A percentile compares a stretch with the other conserved stretches of the same genome.
phyloP scores from a whole-genome alignment of 2,329 filamentous ascomycete species.

The Ophiognomonia clavigignenti-juglandacearum region DNA sequence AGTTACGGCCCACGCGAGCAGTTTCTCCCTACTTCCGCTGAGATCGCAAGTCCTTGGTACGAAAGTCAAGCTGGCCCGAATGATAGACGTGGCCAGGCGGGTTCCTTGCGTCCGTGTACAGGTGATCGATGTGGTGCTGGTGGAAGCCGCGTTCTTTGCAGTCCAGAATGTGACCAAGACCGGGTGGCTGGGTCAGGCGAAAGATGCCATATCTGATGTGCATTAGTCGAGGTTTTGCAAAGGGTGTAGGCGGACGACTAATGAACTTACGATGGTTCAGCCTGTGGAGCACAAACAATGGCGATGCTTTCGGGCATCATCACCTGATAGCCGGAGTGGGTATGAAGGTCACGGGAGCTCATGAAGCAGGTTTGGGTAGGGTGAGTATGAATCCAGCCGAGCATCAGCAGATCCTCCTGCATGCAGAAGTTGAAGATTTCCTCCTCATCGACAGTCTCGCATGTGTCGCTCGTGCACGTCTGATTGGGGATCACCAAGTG shows the following conservation, averaged over 20 bases:
- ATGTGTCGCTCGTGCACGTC: slow-evolving; percentile 84
- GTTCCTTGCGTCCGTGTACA: slow-evolving; percentile 71
- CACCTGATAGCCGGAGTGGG: slow-evolving; percentile 88
- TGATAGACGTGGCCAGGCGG: slow-evolving; percentile 67
- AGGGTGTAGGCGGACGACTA: background rate
- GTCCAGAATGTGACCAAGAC: slow-evolving; percentile 75
- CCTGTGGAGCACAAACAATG: slow-evolving; percentile 88
- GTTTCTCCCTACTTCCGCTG: slow-evolving; percentile 15
- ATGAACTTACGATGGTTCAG: slow-evolving; percentile 62
- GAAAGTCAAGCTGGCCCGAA: slow-evolving; percentile 58
- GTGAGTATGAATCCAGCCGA: slow-evolving; percentile 98
- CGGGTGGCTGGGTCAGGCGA: slow-evolving; percentile 87
- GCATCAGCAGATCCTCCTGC: slow-evolving; percentile 72
- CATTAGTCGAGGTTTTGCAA: background rate
- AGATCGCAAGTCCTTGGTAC: slow-evolving; percentile 50
- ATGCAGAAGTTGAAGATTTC: slow-evolving; percentile 88
- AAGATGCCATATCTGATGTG: slow-evolving; percentile 78
- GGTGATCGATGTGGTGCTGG: slow-evolving; percentile 59
- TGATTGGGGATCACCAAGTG: slow-evolving; percentile 89
- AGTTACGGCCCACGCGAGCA: background rate
- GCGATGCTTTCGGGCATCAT: slow-evolving; percentile 97
- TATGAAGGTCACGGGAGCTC: slow-evolving; percentile 90
- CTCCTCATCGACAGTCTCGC: slow-evolving; percentile 85
- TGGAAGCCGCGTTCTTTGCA: slow-evolving; percentile 88
- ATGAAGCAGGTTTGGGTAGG: slow-evolving; percentile 97